Evolutionary conservation across 495 filamentous ascomycete genomes (phyloP), one percentile per base, ranked within the genome.

Genomic region (Penicillium pulvis): DNA sequence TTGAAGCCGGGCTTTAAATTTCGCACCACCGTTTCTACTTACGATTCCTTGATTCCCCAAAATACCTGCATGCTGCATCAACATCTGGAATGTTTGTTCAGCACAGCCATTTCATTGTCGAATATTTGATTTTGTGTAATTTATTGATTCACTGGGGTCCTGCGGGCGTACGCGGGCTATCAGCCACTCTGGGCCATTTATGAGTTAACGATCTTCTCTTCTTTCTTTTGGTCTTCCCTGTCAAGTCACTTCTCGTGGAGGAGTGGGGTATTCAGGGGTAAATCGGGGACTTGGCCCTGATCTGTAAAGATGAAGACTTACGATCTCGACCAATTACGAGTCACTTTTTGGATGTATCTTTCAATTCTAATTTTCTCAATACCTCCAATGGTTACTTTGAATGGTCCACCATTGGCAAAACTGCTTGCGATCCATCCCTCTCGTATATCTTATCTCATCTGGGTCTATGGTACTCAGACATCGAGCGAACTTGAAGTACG

Each of bases 31-130:
- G 41, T 43, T 45, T 56, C 49, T 30, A 35, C 43, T 44, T 49
- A 48, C 36, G 39, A 51, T 51, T 53, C 28, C 48, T 44, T 53
- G 30, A 31, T 58, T 56, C 44, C 36, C 53, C 16, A 53, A 50
- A 50, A 41, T 53, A 44, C 51, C 49, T 62, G 28, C 53, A 56
- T 53, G 35, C 50, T 59, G 39, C 14, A 49, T 55, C 56, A 57
- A 66, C 69, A 71, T 74, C 71, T 71, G 72, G 72, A 62, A 75
- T 75, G 72, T 58, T 52, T 56, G 57, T 31, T 50, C 58, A 47
- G 44, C 31, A 43, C 12, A 43, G 26, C 30, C 19, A 19, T 53
- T 65, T 57, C 57, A 35, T 51, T 65, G 60, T 68, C 55, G 35
- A 68, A 66, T 58, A 62, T 46, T 59, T 59, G 46, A 49, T 56